Conservation (phyloP, 2,329 filamentous ascomycete species). For the Nigrospora sphaerica region DNA sequence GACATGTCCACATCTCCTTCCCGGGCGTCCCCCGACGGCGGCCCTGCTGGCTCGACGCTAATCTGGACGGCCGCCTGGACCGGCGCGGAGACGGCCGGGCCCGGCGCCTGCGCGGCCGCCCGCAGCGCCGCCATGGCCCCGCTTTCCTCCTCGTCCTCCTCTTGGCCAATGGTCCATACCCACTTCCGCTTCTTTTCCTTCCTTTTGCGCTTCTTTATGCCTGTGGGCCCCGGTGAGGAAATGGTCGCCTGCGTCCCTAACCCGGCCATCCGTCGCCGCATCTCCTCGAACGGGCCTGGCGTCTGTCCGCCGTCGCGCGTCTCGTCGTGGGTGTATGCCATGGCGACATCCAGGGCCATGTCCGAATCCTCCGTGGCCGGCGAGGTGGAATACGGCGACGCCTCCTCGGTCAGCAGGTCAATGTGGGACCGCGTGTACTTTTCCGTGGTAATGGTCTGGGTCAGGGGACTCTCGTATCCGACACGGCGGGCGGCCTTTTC, state of each 20-base stretch:
- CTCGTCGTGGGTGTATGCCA: slow-evolving; percentile 46
- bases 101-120: slow-evolving; percentile 16
- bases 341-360: slow-evolving; percentile 38
- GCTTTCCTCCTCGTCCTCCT: slow-evolving; percentile 30
- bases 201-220: slow-evolving; percentile 45
- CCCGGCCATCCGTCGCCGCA: slow-evolving; percentile 49
- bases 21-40: slow-evolving; percentile 12
- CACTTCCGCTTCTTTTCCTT: slow-evolving; percentile 56
- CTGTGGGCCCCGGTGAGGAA: slow-evolving; percentile 30
- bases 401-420: slow-evolving; percentile 53
- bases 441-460: slow-evolving; percentile 57
- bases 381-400: slow-evolving; percentile 38
- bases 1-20: slow-evolving; percentile 41
- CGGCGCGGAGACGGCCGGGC: slow-evolving; percentile 1
- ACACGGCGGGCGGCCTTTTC: slow-evolving; percentile 50
- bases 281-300: slow-evolving; percentile 57
- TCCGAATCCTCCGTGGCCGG: slow-evolving; percentile 28
- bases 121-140: slow-evolving; percentile 34
- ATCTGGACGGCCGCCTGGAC: slow-evolving; percentile 9
- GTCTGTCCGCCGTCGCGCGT: slow-evolving; percentile 55
- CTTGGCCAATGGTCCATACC: slow-evolving; percentile 59
- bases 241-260: slow-evolving; percentile 34
- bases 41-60: slow-evolving; percentile 30
- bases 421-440: slow-evolving; percentile 57
- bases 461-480: slow-evolving; percentile 55